Evolutionary conservation across 2,329 filamentous ascomycete genomes (phyloP).

Genomic region (Tolypocladium album): DNA sequence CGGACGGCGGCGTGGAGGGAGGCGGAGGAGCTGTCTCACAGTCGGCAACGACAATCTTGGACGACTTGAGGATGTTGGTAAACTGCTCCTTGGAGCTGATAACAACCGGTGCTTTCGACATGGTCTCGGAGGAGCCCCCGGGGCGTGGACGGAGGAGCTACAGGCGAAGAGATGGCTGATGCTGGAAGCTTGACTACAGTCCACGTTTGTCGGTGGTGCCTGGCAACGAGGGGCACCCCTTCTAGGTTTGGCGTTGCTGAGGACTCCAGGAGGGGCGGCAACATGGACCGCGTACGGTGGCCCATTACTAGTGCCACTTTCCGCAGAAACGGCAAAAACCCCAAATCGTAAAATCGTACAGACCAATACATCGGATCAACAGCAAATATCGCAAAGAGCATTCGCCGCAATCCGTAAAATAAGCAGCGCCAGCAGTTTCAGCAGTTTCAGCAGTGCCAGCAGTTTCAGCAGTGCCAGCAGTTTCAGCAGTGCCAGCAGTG

Average conservation of each 20-base stretch:
- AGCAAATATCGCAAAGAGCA: no score
- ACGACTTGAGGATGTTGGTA: constrained; percentile 54
- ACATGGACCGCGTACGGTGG: no score
- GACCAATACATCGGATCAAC: no score
- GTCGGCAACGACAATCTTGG: constrained; percentile 74
- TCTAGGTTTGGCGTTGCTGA: neutral
- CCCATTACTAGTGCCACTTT: no score
- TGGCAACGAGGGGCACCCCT: neutral
- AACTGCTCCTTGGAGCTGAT: constrained; percentile 51
- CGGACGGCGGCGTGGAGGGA: constrained; percentile 3
- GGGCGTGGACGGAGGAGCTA: neutral
- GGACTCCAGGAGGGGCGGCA: no score
- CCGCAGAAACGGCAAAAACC: no score
- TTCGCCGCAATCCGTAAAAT: no score
- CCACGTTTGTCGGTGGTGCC: neutral
- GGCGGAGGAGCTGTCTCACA: constrained; percentile 48
- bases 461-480: no score
- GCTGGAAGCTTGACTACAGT: neutral
- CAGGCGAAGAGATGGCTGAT: neutral
- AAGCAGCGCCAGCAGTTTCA: no score
- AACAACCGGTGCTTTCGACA: constrained; percentile 17
- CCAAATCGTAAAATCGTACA: no score
- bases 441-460: no score
- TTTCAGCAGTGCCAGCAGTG: no score
- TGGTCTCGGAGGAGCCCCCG: constrained; percentile 7